Percentiles rank a stretch among this genome's conserved stretches.
Conservation (phyloP, 495 filamentous ascomycete species). For the Rusavskia elegans region DNA sequence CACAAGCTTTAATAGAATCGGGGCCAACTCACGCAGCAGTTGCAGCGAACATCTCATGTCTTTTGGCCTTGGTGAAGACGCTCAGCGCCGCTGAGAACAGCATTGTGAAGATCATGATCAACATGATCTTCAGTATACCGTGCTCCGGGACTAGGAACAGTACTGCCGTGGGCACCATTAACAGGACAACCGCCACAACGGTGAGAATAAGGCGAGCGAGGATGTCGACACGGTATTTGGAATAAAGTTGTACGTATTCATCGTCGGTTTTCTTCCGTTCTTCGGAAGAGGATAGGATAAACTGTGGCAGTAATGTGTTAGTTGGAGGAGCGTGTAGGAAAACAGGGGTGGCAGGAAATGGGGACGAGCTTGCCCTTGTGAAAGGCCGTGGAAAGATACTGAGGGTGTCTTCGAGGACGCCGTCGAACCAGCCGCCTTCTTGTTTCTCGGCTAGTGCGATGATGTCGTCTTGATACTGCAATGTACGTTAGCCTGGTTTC, state of each 20-base stretch:
- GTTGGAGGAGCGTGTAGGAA: too few species aligned
- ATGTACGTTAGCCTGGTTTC: not conserved
- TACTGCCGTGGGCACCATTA: conserved; percentile 16
- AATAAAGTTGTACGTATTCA: conserved; percentile 13
- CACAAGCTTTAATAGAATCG: not conserved
- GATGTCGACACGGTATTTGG: conserved; percentile 16
- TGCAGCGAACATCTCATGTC: conserved; percentile 23
- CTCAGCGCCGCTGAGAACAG: conserved; percentile 18
- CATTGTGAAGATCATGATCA: conserved; percentile 20
- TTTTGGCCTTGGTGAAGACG: conserved; percentile 20
- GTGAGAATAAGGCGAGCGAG: conserved; percentile 18
- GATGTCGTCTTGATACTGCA: conserved; percentile 18
- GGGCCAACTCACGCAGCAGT: conserved; percentile 20
- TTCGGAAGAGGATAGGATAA: conserved; percentile 10
- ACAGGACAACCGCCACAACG: conserved; percentile 11
- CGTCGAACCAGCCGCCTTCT: conserved; percentile 22
- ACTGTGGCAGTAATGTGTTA: not conserved
- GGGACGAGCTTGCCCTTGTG: not conserved
- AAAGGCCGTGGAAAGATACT: conserved; percentile 9
- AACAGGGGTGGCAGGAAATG: too few species aligned
- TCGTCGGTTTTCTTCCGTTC: conserved; percentile 14
- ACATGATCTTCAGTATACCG: conserved; percentile 11
- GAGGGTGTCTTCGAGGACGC: conserved; percentile 17
- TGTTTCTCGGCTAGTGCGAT: conserved; percentile 20
- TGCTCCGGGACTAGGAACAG: conserved; percentile 10